These are phyloP conservation scores for Pseudogymnoascus pannorum DNA, from an alignment of 2,329 filamentous ascomycete species.

Conservation along the genomic window DNA sequence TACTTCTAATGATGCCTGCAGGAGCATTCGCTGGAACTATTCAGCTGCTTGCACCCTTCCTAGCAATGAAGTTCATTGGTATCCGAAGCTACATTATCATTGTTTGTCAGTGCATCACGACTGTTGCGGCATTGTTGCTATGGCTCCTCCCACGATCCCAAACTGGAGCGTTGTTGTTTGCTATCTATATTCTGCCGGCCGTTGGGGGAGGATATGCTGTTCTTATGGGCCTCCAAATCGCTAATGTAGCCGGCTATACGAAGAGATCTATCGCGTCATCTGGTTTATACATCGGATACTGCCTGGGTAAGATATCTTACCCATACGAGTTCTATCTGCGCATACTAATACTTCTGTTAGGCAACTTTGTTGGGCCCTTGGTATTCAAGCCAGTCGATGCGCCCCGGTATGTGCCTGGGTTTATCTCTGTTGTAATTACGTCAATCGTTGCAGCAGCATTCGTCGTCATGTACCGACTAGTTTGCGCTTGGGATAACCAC, in stretches of 20 bases:
- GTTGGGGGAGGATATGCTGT: slow-evolving; percentile 9
- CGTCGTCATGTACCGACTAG: background rate
- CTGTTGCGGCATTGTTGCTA: background rate
- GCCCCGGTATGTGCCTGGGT: slow-evolving; percentile 34
- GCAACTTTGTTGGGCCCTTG: slow-evolving; percentile 31
- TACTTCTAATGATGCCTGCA: slow-evolving; percentile 18
- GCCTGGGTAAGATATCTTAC: slow-evolving; percentile 46
- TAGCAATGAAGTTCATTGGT: slow-evolving; percentile 2
- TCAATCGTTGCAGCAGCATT: background rate
- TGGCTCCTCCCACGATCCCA: background rate
- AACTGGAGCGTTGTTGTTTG: slow-evolving; percentile 2
- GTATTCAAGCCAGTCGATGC: slow-evolving; percentile 35
- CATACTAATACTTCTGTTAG: background rate
- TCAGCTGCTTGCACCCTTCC: background rate
- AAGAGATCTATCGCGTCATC: slow-evolving; percentile 43
- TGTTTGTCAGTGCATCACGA: background rate
- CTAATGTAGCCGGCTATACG: slow-evolving; percentile 42
- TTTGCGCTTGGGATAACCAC: slow-evolving; percentile 1
- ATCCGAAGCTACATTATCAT: slow-evolving; percentile 9
- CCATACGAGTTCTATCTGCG: slow-evolving; percentile 23
- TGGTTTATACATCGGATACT: slow-evolving; percentile 41
- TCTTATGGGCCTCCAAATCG: slow-evolving; percentile 5
- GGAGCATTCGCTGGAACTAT: slow-evolving; percentile 3
- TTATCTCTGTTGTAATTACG: slow-evolving; percentile 30
- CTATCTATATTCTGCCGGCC: background rate